These are phyloP conservation scores for Saccharomyces hybrid DNA, from an alignment of 1,139 yeast species.

Conservation along the genomic window DNA sequence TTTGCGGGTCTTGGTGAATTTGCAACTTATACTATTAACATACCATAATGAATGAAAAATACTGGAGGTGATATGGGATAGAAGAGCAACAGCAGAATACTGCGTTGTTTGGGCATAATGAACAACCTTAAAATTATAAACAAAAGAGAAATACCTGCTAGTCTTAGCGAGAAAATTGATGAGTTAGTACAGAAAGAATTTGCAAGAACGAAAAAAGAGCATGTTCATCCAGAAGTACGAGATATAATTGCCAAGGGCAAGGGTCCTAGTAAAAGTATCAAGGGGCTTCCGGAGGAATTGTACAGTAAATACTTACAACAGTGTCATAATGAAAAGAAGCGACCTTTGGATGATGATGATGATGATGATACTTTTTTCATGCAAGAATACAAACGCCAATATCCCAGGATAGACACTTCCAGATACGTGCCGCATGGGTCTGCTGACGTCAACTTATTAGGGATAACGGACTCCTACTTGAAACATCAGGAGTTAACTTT, in stretches of 20 bases:
- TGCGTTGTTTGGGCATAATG: not conserved
- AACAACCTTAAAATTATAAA: not conserved
- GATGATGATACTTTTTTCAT: conserved; percentile 8
- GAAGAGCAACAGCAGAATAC: not conserved
- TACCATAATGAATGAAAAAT: not conserved
- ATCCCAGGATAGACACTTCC: conserved; percentile 11
- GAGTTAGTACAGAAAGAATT: conserved; percentile 14
- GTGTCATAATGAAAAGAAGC: not conserved
- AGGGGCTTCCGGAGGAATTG: not conserved
- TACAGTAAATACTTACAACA: conserved; percentile 3
- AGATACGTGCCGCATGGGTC: conserved; percentile 7
- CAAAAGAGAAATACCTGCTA: not conserved
- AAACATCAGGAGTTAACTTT: conserved; percentile 23
- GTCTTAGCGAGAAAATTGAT: conserved; percentile 1
- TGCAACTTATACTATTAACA: not conserved
- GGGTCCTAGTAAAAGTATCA: not conserved
- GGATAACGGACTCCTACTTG: conserved; percentile 19
- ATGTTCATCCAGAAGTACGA: conserved; percentile 16
- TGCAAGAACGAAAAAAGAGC: conserved; percentile 1
- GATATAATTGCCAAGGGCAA: conserved; percentile 1
- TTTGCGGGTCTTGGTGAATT: not conserved
- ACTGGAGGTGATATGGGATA: not conserved
- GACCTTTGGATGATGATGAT: not conserved
- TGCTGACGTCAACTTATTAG: conserved; percentile 3
- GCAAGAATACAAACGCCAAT: conserved; percentile 5